phyloP scores from a whole-genome alignment of 306 rosid species.

The Cucumis hystrix region DNA sequence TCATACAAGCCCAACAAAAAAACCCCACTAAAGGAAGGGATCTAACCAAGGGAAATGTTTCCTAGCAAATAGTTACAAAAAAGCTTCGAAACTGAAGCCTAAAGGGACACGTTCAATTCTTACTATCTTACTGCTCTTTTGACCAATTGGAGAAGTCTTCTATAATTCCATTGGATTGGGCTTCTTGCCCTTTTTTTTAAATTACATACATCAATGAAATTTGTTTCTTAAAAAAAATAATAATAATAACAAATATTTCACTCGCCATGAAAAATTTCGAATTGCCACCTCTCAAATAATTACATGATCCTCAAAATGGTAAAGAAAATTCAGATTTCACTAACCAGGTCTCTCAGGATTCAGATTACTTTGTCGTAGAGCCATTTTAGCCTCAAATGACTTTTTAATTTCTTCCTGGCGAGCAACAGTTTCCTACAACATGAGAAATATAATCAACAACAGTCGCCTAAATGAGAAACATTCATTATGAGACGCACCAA shows the following conservation, averaged over 20 bases:
- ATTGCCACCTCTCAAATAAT: not conserved
- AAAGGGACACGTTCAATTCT: no score
- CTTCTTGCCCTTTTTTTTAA: no score
- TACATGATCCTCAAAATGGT: not conserved
- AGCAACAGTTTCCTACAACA: conserved; percentile 65
- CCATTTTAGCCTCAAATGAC: conserved; percentile 73
- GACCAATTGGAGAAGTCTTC: no score
- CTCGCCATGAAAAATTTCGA: not conserved
- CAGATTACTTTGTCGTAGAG: conserved; percentile 81
- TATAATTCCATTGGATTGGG: no score
- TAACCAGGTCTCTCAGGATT: conserved; percentile 96
- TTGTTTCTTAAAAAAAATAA: no score
- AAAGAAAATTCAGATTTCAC: conserved; percentile 14
- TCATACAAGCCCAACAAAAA: no score
- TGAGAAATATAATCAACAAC: conserved; percentile 4
- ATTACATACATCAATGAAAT: no score
- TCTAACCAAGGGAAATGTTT: no score
- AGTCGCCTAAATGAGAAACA: not conserved
- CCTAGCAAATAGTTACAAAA: no score
- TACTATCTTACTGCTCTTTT: no score
- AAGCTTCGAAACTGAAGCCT: no score
- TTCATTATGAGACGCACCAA: not conserved
- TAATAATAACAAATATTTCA: not conserved
- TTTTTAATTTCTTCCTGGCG: conserved; percentile 84
- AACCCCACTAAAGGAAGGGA: no score